Evolutionary conservation across 2,329 filamentous ascomycete genomes (phyloP), one percentile per base, ranked within the genome.

Genomic region (Metarhizium guizhouense): DNA sequence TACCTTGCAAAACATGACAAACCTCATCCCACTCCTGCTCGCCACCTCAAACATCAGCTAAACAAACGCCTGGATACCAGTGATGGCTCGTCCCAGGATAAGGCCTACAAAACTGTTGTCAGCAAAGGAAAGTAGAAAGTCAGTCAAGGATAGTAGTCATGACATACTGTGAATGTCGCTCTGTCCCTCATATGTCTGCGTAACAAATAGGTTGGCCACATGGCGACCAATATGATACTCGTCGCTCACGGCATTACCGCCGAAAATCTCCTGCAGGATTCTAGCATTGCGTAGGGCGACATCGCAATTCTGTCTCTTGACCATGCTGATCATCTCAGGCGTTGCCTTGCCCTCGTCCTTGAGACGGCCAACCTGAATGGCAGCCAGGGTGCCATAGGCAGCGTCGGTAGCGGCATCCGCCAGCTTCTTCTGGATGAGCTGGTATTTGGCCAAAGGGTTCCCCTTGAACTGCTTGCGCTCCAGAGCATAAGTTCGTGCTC

Each of bases 271-370:
- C 72, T 99, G 94, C 58, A 99, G 76, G 67, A 80, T 76, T 61
- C 94, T 81, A 20, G 91, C 85, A 62, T 93, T 91, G 34, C 82
- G 76, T 64, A 99, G 76, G 16, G 94, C 94, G 53, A 86, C 79
- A 72, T 99, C 94, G 72, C 94, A 99, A 73, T 99, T 99, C 75
- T 97, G 92, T 62, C 94, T 81, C 81, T 99, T 99, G 68, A 97
- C 85, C 89, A 99, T 82, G 69, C 82, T 85, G 65, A 99, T 95
- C 93, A 97, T 97, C 76, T 99, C 94, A 6, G 94, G 92, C 3
- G 87, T 85, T 29, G 82, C 84, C 71, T 90, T 89, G 60, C 92
- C 92, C 68, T 90, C 85, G 64, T 97, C 93, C 80, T 96, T 97
- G 56, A 97, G 82, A 59, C 93, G 80, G 53, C 91, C 92, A 40